Base-by-base conservation (phyloP, 805 yeast species). In the Saturnispora hagleri region DNA sequence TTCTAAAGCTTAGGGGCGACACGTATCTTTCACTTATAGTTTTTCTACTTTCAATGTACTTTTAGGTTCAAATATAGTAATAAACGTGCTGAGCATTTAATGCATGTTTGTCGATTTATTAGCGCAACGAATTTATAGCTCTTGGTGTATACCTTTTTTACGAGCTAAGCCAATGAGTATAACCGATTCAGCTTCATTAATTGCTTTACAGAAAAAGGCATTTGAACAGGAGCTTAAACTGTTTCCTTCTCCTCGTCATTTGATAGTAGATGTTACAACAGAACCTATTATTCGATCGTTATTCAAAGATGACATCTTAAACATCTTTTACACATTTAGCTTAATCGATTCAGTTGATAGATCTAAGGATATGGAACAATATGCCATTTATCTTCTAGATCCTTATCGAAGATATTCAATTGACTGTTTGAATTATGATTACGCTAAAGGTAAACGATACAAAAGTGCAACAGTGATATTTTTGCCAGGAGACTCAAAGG, bases 391-490 rank as follows among this genome's bases (percentile, higher is more conserved):
- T 66, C 69, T 93, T 27, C 67, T 89, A 17, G 86, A 85, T 48
- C 89, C 95, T 0, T 48, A 58, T 5, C 68, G 81, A 5, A 67
- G 70, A 35, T 88, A 78, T 68, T 79, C 84, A 38, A 69, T 89
- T 53, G 84, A 82, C 52, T 90, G 98, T 67, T 73, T 93, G 20
- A 67, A 80, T 46, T 82, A 90, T 0, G 99, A 93, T 66, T 86
- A 76, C 57, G 66, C 76, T 9, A 70, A 73, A 20, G 85, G 91
- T 1, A 71, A 77, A n/a, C 76, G 95, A 52, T 93, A 90, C 68
- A 80, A 80, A 51, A 76, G 74, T 42, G 90, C 90, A 1, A 83
- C 86, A 63, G 75, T 88, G 5, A 48, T 58, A 50, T 81, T 91
- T 59, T 68, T 86, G 12, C 90, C 95, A 0, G 83, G 83, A 1